Evolutionary conservation across 73 alveolate genomes (phyloP).

Genomic region (Blepharisma japonicum): DNA sequence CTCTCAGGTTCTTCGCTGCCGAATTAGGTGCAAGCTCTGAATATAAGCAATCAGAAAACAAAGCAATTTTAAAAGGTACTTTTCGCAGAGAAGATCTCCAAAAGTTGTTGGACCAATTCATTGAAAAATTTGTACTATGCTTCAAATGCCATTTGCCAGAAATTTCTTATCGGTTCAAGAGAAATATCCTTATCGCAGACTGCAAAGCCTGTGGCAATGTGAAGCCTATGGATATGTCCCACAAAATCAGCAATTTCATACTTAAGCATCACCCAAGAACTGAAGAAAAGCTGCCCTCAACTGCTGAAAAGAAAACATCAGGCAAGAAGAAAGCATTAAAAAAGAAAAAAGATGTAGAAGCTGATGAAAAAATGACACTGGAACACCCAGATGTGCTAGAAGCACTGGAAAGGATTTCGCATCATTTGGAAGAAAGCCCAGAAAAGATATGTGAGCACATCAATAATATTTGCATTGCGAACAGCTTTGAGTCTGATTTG

Average conservation of each 20-base stretch:
- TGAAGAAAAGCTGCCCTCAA: too few relatives aligned
- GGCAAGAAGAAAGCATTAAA: too few relatives aligned
- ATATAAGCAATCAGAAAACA: slow-evolving; percentile 39
- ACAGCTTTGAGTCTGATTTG: slow-evolving; percentile 40
- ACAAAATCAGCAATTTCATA: slow-evolving; percentile 63
- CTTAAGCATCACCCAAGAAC: slow-evolving; percentile 48
- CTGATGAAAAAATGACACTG: too few relatives aligned
- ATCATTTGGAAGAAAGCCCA: too few relatives aligned
- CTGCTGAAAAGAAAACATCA: too few relatives aligned
- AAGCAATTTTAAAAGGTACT: slow-evolving; percentile 49
- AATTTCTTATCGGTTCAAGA: slow-evolving; percentile 30
- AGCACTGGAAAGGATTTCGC: too few relatives aligned
- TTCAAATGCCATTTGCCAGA: slow-evolving; percentile 81
- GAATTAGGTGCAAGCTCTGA: slow-evolving; percentile 49
- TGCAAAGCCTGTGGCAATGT: slow-evolving; percentile 81
- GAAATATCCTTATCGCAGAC: slow-evolving; percentile 48
- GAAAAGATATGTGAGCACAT: too few relatives aligned
- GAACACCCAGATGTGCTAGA: too few relatives aligned
- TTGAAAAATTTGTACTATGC: slow-evolving; percentile 75
- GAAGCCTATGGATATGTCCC: slow-evolving; percentile 62
- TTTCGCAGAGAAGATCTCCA: slow-evolving; percentile 54
- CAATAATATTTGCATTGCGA: too few relatives aligned
- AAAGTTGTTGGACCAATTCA: slow-evolving; percentile 67
- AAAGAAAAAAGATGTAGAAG: too few relatives aligned
- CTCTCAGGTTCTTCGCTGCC: slow-evolving; percentile 49